phyloP scores from a whole-genome alignment of 129 eudicot species.

The Saussurea involucrata region DNA sequence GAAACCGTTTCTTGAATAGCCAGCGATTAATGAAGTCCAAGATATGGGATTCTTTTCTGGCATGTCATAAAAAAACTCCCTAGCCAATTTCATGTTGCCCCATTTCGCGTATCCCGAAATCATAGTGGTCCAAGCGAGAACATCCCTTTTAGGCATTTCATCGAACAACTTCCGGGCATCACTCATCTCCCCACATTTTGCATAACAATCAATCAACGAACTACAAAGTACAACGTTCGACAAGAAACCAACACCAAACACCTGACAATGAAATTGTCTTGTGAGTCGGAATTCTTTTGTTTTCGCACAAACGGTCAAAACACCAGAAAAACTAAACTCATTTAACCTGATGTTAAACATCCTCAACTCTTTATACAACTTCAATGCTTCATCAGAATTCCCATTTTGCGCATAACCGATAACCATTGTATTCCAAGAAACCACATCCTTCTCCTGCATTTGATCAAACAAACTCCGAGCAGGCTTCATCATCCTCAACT shows the following conservation, averaged over 20 bases:
- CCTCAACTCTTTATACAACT: conserved; percentile 47
- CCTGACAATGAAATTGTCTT: conserved; percentile 65
- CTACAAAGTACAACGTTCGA: conserved; percentile 59
- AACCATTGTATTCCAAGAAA: conserved; percentile 78
- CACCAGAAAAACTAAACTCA: conserved; percentile 68
- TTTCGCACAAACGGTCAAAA: conserved; percentile 51
- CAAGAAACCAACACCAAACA: conserved; percentile 41
- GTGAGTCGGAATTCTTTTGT: conserved; percentile 45
- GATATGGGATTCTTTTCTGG: conserved; percentile 59
- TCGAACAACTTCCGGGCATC: conserved; percentile 63
- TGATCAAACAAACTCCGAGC: conserved; percentile 58
- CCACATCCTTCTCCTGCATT: conserved; percentile 69
- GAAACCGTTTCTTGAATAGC: conserved; percentile 60
- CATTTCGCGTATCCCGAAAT: conserved; percentile 61
- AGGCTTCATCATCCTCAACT: conserved; percentile 54
- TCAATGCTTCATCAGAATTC: conserved; percentile 41
- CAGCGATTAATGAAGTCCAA: conserved; percentile 68
- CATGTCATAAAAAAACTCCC: conserved; percentile 51
- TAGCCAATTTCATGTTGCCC: conserved; percentile 56
- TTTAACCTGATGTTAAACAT: conserved; percentile 35
- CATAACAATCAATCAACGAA: conserved; percentile 62
- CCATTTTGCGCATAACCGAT: conserved; percentile 61
- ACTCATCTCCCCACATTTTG: conserved; percentile 55
- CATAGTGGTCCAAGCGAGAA: conserved; percentile 69
- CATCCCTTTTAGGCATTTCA: conserved; percentile 56